Evolutionary conservation across 1,139 yeast genomes (phyloP).

Genomic region (Sugiyamaella novakii): DNA sequence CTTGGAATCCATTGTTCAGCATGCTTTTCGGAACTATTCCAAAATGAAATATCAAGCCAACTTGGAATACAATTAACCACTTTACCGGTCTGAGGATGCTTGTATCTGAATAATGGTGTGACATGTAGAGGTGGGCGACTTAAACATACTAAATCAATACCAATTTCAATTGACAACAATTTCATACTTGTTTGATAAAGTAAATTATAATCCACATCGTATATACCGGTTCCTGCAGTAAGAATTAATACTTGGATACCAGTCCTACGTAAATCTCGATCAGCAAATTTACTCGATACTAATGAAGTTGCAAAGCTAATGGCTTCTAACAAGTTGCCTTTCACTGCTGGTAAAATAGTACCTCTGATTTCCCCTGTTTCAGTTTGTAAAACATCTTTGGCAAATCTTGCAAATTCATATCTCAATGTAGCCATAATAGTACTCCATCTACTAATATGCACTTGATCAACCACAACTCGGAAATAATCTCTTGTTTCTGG

Average conservation of each 20-base stretch:
- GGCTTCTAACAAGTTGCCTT: conserved; percentile 87
- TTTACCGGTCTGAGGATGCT: conserved; percentile 36
- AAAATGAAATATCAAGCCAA: conserved; percentile 92
- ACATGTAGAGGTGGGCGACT: conserved; percentile 91
- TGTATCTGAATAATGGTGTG: conserved; percentile 82
- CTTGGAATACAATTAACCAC: conserved; percentile 83
- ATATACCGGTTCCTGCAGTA: conserved; percentile 92
- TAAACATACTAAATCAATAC: conserved; percentile 84
- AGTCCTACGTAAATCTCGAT: conserved; percentile 85
- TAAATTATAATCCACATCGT: conserved; percentile 84
- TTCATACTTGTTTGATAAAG: conserved; percentile 74
- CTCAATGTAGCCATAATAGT: conserved; percentile 87
- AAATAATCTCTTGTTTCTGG: conserved; percentile 74
- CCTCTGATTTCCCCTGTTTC: conserved; percentile 43
- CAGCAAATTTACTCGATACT: conserved; percentile 77
- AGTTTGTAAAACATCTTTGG: conserved; percentile 62
- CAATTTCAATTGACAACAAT: conserved; percentile 75
- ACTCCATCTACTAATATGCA: conserved; percentile 80
- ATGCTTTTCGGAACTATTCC: conserved; percentile 53
- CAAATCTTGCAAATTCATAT: conserved; percentile 81
- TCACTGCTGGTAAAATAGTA: conserved; percentile 73
- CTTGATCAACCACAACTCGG: conserved; percentile 94
- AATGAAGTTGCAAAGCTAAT: conserved; percentile 79
- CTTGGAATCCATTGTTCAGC: conserved; percentile 83
- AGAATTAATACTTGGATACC: conserved; percentile 81